Conservation (phyloP, 805 yeast species). For the Priceomyces melissophilus region DNA sequence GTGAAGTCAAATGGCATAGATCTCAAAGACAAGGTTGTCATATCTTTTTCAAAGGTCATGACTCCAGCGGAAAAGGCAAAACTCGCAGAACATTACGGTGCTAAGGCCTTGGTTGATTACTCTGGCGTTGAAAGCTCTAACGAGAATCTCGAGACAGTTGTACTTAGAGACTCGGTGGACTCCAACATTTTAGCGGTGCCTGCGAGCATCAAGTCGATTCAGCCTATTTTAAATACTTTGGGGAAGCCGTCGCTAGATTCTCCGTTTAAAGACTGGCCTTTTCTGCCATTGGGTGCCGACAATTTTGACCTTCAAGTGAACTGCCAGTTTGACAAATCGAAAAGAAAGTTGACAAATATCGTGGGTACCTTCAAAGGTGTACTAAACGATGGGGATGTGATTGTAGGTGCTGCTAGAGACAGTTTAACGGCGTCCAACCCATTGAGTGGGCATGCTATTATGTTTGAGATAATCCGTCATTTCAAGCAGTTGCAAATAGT, state of each 20-base stretch:
- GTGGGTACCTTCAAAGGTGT: slow-evolving; percentile 34
- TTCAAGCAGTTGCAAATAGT: slow-evolving; percentile 24
- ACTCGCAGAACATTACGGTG: slow-evolving; percentile 25
- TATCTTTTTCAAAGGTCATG: slow-evolving; percentile 24
- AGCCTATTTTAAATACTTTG: slow-evolving; percentile 25
- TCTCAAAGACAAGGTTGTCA: slow-evolving; percentile 24
- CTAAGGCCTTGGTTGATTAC: slow-evolving; percentile 23
- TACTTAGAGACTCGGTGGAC: slow-evolving; percentile 11
- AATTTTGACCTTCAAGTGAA: slow-evolving; percentile 13
- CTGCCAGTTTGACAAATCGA: slow-evolving; percentile 10
- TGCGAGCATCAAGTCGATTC: slow-evolving; percentile 21
- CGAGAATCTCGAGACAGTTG: slow-evolving; percentile 9
- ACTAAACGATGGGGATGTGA: slow-evolving; percentile 35
- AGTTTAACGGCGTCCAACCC: slow-evolving; percentile 35
- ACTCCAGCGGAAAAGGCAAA: not conserved
- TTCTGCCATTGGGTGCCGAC: slow-evolving; percentile 17
- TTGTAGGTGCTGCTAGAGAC: slow-evolving; percentile 41
- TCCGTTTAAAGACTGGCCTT: slow-evolving; percentile 21
- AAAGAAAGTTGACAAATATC: slow-evolving; percentile 24
- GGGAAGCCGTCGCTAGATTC: slow-evolving; percentile 1
- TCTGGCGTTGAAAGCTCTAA: slow-evolving; percentile 9
- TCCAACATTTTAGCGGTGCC: slow-evolving; percentile 24
- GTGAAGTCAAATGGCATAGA: slow-evolving; percentile 16
- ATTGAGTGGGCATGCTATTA: slow-evolving; percentile 35
- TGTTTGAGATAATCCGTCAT: slow-evolving; percentile 37